These are phyloP conservation scores for Raffaelea albimanens DNA, from an alignment of 2,329 filamentous ascomycete species.

Conservation along the genomic window DNA sequence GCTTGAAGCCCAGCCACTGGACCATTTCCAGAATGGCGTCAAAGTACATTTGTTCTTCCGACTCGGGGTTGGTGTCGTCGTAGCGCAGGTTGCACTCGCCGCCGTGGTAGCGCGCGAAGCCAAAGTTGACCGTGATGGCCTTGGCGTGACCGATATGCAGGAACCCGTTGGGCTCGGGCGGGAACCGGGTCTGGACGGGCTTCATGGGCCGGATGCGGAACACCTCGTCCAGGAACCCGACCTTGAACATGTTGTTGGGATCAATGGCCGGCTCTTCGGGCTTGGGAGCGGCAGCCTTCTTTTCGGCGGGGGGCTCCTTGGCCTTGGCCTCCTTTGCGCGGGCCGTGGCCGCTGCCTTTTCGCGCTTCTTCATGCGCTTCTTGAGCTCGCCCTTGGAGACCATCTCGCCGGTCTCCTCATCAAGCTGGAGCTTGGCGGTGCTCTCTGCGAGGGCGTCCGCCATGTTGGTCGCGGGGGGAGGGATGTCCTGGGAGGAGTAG, in stretches of 20 bases:
- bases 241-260: constrained; percentile 66
- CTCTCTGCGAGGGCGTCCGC: constrained; percentile 36
- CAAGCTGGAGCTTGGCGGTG: constrained; percentile 49
- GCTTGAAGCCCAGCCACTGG: constrained; percentile 75
- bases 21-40: constrained; percentile 82
- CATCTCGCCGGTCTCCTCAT: constrained; percentile 57
- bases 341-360: constrained; percentile 1
- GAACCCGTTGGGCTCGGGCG: constrained; percentile 85
- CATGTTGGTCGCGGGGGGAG: constrained; percentile 21
- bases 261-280: constrained; percentile 39
- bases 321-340: constrained; percentile 27
- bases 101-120: constrained; percentile 77
- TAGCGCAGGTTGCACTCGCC: constrained; percentile 38
- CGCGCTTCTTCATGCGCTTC: constrained; percentile 47
- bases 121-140: constrained; percentile 93
- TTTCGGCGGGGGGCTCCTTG: constrained; percentile 21
- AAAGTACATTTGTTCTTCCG: constrained; percentile 85
- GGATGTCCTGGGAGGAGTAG: no score
- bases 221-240: constrained; percentile 65
- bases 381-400: constrained; percentile 55
- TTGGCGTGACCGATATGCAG: constrained; percentile 92
- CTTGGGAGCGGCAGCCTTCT: no score
- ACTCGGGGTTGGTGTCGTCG: constrained; percentile 92
- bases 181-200: constrained; percentile 62
- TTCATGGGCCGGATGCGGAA: constrained; percentile 57